Base-by-base conservation (phyloP, 2,329 filamentous ascomycete species). In the Chrysoporthe deuterocubensis region DNA sequence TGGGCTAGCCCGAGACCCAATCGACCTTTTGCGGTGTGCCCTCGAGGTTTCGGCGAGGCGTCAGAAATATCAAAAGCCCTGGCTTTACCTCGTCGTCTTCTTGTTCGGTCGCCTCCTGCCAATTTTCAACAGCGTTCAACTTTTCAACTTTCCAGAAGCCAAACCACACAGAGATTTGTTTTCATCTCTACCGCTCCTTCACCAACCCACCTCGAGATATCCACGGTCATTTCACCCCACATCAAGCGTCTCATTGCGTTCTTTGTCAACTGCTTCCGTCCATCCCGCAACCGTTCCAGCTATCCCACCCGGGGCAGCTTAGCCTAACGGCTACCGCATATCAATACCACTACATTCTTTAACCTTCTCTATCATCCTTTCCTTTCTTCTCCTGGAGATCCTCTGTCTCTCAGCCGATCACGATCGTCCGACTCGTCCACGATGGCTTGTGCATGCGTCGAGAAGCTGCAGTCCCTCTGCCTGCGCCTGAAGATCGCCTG, bases 401-500 rank as follows among this genome's bases (percentile, higher is more conserved):
- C 26, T 34, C 26, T 7, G 32, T 54, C 50, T 54, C 50, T 54
- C 13, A 32, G 11, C 50, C 32, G 21, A 21, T 54, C 50, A 54
- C 50, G 21, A 32, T 32, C 50, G 5, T 13, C 13, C 32, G 50
- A 34, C 50, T 54, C 50, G 26, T 32, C 4, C 57, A 60, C 40
- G 42, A 60, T 65, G 63, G 63, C 56, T 56, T 65, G 63, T 34
- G 11, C 63, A 18, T 58, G 54, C 32, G 40, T 60, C 26, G 54
- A 54, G 46, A 65, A 65, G 54, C 44, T 65, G 43, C 63, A 65
- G 63, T 65, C 63, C 9, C 43, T 65, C 54, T 59, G 63, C 56
- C 43, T 65, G 42, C 63, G 63, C 16, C 43, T 68, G 37, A 67
- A 68, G 66, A 50, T 62, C 14, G 66, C 64, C 14, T 65, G 56